phyloP scores from a whole-genome alignment of 1,139 yeast genomes.

The Protomyces inundatus region DNA sequence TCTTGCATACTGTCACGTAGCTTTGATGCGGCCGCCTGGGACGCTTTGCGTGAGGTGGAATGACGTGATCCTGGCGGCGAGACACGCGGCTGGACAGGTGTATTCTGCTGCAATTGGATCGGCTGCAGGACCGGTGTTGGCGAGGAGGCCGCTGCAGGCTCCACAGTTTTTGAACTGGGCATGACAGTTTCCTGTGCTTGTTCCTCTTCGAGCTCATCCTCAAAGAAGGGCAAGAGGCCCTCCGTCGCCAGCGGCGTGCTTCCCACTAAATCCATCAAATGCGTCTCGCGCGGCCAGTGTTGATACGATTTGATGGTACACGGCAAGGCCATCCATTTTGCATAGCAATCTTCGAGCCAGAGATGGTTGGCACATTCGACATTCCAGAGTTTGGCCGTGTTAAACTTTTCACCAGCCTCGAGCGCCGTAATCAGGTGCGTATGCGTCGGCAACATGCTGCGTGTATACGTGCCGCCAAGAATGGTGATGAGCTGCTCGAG shows the following conservation, averaged over 20 bases:
- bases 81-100: not conserved
- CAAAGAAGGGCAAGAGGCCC: constrained; percentile 45
- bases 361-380: constrained; percentile 62
- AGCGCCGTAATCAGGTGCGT: constrained; percentile 66
- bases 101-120: not conserved
- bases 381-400: constrained; percentile 65
- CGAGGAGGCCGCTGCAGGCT: not conserved
- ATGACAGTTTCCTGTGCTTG: constrained; percentile 32
- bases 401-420: constrained; percentile 66
- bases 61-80: constrained; percentile 14
- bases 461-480: constrained; percentile 73
- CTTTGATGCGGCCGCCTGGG: constrained; percentile 20
- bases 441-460: constrained; percentile 59
- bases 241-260: constrained; percentile 46
- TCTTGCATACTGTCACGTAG: constrained; percentile 27
- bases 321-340: constrained; percentile 54
- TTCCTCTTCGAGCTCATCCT: constrained; percentile 32
- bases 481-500: constrained; percentile 59
- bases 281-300: constrained; percentile 45
- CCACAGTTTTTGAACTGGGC: not conserved
- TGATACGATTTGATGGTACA: constrained; percentile 46
- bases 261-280: constrained; percentile 49
- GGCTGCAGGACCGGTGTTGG: not conserved
- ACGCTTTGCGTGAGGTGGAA: constrained; percentile 2
- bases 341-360: constrained; percentile 84